Percentiles rank a stretch among this genome's conserved stretches.
These are phyloP conservation scores for Bruguiera gymnorhiza DNA, from an alignment of 345 rosid species.

Conservation along the genomic window DNA sequence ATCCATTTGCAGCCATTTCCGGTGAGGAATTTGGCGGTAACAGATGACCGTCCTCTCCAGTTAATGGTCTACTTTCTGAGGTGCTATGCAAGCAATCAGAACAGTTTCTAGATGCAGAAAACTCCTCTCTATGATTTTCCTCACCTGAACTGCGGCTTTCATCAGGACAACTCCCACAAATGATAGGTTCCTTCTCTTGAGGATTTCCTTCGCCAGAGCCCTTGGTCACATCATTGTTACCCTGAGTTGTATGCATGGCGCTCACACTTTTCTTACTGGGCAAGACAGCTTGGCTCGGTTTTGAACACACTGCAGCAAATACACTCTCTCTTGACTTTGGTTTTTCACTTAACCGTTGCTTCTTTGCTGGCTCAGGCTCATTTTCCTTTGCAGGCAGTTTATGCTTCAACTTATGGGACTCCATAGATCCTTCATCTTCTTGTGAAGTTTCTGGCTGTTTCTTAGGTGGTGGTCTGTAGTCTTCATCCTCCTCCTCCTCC, in stretches of 20 bases:
- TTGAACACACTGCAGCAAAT: constrained; percentile 76
- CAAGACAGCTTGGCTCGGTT: constrained; percentile 79
- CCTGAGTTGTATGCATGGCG: constrained; percentile 23
- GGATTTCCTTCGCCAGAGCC: constrained; percentile 32
- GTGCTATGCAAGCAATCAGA: constrained; percentile 49
- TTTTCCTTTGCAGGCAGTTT: constrained; percentile 55
- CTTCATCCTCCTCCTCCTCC: constrained; percentile 88
- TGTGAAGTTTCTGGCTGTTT: constrained; percentile 56
- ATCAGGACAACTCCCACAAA: constrained; percentile 33
- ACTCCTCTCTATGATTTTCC: constrained; percentile 49
- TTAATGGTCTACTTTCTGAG: constrained; percentile 48
- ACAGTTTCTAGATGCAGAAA: constrained; percentile 44
- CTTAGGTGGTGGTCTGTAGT: constrained; percentile 83
- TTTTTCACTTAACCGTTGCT: constrained; percentile 56
- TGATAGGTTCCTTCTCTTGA: constrained; percentile 33
- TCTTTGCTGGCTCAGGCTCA: constrained; percentile 59
- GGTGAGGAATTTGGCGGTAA: constrained; percentile 72
- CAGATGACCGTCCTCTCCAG: constrained; percentile 62
- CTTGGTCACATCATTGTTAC: constrained; percentile 32
- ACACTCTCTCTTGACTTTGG: constrained; percentile 59
- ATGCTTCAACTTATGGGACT: constrained; percentile 61
- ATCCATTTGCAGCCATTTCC: constrained; percentile 93
- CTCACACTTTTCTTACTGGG: constrained; percentile 57
- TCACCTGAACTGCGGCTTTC: constrained; percentile 39
- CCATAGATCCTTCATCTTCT: constrained; percentile 71